Base-by-base conservation (phyloP, 2,329 filamentous ascomycete species). In the Thelonectria blattea region DNA sequence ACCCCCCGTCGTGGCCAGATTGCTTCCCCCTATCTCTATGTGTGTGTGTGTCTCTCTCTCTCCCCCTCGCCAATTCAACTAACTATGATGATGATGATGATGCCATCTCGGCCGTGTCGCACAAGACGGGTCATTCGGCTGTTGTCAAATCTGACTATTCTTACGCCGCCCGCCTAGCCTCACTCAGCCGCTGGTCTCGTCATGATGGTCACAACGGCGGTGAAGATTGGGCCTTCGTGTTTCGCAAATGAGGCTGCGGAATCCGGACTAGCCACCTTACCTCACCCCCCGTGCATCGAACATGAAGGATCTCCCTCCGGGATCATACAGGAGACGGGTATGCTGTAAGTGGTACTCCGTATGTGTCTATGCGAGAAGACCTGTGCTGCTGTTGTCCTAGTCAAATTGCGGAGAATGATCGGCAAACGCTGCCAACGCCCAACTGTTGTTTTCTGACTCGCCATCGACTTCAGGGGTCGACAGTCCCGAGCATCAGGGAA, bases 401-500 rank as follows among this genome's bases (percentile, higher is more conserved):
- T 61, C 58, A 54, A 30, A 54, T 52, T 61, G 50, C 57, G 57
- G 66, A 56, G 52, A 57, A 55, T 53, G 61, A 57, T 62, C 58
- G 65, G 53, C 60, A 61, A 58, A 61, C 60, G 53, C 59, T 58
- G 56, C 49, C 27, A 57, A 56, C 56, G 51, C 22, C 51, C 50
- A 56, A 52, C 45, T 50, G 37, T 56, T 47, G 49, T 52, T 66
- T 51, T 58, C 61, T 30, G 61, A 60, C 61, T 56, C 56, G 51
- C 56, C 47, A 55, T 59, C n/a, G 53, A 41, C 39, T 42, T 56
- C 66, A 69, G 63, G 66, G 66, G 55, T 58, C 55, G 32, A 45
- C 54, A 51, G 54, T 61, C 56, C 52, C 52, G 57, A 62, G 27
- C 41, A 45, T 56, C 45, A 46, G 37, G 60, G 66, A 70, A 70